phyloP scores from a whole-genome alignment of 441 rosid genomes.

The Gossypium lobatum region DNA sequence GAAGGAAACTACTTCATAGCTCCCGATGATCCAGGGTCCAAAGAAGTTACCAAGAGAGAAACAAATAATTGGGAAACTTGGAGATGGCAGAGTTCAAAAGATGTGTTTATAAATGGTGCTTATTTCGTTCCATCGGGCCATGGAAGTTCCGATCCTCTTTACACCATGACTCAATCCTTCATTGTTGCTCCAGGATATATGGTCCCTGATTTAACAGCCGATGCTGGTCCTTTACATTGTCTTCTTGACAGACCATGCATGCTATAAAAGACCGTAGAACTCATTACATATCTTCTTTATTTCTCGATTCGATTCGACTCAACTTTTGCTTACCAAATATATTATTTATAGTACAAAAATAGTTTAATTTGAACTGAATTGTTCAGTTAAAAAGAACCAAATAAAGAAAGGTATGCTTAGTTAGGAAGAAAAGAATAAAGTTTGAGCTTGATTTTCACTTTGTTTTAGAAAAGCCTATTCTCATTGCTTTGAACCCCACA shows the following conservation, averaged over 20 bases:
- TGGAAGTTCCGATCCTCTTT: slow-evolving; percentile 35
- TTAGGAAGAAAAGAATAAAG: slow-evolving; percentile 13
- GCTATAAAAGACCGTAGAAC: slow-evolving; percentile 18
- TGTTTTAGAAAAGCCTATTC: slow-evolving; percentile 55
- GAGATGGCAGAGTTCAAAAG: slow-evolving; percentile 61
- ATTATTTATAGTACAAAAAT: not conserved
- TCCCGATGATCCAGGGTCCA: slow-evolving; percentile 23
- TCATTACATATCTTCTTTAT: not conserved
- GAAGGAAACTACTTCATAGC: slow-evolving; percentile 64
- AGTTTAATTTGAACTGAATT: not conserved
- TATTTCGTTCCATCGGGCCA: slow-evolving; percentile 51
- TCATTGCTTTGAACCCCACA: slow-evolving; percentile 83
- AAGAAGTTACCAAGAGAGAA: slow-evolving; percentile 65
- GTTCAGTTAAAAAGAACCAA: not conserved
- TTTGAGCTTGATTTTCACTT: not conserved
- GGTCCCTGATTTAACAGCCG: slow-evolving; percentile 44
- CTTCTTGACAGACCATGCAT: slow-evolving; percentile 41
- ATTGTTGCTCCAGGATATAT: slow-evolving; percentile 39
- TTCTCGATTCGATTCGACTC: not conserved
- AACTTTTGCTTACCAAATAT: not conserved
- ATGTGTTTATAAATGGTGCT: slow-evolving; percentile 54
- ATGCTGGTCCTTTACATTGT: slow-evolving; percentile 56
- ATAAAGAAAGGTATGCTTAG: not conserved
- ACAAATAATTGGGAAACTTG: slow-evolving; percentile 34
- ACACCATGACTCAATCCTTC: slow-evolving; percentile 34